Conservation (phyloP, 805 yeast genomes). For the Grigorovia jiainica region DNA sequence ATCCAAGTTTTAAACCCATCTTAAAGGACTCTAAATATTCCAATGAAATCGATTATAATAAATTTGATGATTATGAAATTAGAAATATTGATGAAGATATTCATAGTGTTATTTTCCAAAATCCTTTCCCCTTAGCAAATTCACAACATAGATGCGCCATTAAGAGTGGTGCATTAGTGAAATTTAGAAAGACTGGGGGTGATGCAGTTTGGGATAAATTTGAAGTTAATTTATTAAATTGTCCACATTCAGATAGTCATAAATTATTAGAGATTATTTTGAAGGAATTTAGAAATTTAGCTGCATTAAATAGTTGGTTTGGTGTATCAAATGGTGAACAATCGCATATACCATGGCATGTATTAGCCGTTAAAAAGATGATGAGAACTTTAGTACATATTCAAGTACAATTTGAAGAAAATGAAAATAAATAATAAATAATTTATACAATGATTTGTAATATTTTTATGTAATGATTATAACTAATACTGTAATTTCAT, state of each 20-base stretch:
- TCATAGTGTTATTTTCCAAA: slow-evolving; percentile 48
- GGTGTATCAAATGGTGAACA: slow-evolving; percentile 27
- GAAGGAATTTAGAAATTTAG: slow-evolving; percentile 51
- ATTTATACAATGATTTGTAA: not conserved
- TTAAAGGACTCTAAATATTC: slow-evolving; percentile 19
- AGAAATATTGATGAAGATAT: slow-evolving; percentile 43
- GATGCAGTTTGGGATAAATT: slow-evolving; percentile 31
- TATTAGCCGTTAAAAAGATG: slow-evolving; percentile 55
- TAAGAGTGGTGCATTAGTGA: slow-evolving; percentile 58
- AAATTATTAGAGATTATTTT: slow-evolving; percentile 47
- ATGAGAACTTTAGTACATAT: slow-evolving; percentile 52
- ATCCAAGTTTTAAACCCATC: slow-evolving; percentile 28
- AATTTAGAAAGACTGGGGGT: slow-evolving; percentile 19
- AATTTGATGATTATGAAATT: slow-evolving; percentile 28
- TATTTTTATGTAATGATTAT: too few relatives aligned
- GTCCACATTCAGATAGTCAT: slow-evolving; percentile 57
- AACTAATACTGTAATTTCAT: not conserved
- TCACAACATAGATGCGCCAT: slow-evolving; percentile 63
- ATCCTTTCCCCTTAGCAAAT: slow-evolving; percentile 57
- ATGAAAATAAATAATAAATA: not conserved
- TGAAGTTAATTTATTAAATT: slow-evolving; percentile 62
- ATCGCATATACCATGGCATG: slow-evolving; percentile 62
- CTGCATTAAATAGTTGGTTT: slow-evolving; percentile 32
- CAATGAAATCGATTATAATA: slow-evolving; percentile 8
- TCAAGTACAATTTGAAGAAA: slow-evolving; percentile 30